Base-by-base conservation (phyloP, 306 rosid species). In the Sindora glabra region DNA sequence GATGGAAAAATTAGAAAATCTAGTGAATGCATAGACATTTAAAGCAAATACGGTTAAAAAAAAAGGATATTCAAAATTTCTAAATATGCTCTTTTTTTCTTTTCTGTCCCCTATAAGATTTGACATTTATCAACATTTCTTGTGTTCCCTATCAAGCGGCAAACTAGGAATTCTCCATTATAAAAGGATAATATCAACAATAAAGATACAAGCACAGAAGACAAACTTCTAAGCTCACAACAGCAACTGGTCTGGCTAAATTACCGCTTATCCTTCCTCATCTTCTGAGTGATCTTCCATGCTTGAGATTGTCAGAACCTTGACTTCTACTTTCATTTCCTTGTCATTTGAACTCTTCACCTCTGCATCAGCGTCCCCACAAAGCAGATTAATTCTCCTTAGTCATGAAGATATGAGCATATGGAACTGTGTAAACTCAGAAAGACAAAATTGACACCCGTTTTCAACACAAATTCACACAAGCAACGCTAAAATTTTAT, bases 291-390 rank as follows among this genome's bases (percentile, higher is more conserved):
- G 58, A 23, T 54, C 60, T 4, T 62, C 14, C 64, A 55, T 64
- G 38, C 40, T 81, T 54, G 83, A 56, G 57, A 59, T 38, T 25
- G 73, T 51, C 39, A 71, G 13, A 47, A 78, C 70, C 84, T 85
- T 78, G 21, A 76, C 74, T 48, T 83, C 66, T 62, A 83, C 82
- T 5, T 71, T 74, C 36, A 76, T 65, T 42, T 83, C 88, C 70
- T 56, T 51, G 68, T 74, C 78, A 6, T 62, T 77, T 50, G 81
- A 63, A 6, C 23, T 60, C 24, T 62, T 74, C 19, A 65, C 53
- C 60, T 82, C 86, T 55, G 14, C 29, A 53, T 57, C 86, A 48
- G 64, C 64, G 38, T 67, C 69, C 58, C 25, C 62, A 1, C 22
- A 38, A 48, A 42, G 15, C 47, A 21, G 70, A 7, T 55, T 21